These are phyloP conservation scores for Barnettozyma salicaria DNA, from an alignment of 805 yeast species.

Conservation along the genomic window DNA sequence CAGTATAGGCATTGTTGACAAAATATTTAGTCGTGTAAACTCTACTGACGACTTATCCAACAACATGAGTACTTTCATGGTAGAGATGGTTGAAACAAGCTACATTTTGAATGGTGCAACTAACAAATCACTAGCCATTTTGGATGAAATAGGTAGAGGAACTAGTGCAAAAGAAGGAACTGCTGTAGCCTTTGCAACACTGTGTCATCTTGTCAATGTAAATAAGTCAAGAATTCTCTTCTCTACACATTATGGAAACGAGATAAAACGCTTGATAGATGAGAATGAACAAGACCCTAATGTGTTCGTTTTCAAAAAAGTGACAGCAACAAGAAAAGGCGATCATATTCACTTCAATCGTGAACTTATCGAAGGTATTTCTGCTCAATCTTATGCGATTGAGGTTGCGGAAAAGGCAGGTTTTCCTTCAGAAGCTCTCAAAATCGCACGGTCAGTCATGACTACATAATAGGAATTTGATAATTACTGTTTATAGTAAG, in stretches of 20 bases:
- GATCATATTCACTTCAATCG: conserved; percentile 75
- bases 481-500: conserved; percentile 44
- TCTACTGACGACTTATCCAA: conserved; percentile 95
- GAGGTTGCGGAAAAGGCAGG: conserved; percentile 94
- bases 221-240: conserved; percentile 76
- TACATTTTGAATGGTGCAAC: conserved; percentile 79
- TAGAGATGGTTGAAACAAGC: conserved; percentile 93
- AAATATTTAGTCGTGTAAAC: conserved; percentile 90
- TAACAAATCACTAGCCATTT: conserved; percentile 71
- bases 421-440: conserved; percentile 79
- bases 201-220: conserved; percentile 69
- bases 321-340: conserved; percentile 28
- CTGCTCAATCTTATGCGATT: conserved; percentile 93
- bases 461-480: neutral
- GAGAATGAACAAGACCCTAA: conserved; percentile 60
- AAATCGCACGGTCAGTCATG: conserved; percentile 74
- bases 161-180: conserved; percentile 87
- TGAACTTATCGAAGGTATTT: conserved; percentile 84
- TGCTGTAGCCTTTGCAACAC: conserved; percentile 94
- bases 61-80: conserved; percentile 93
- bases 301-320: conserved; percentile 59
- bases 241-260: conserved; percentile 93
- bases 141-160: conserved; percentile 90
- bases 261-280: conserved; percentile 69
- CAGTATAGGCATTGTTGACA: conserved; percentile 78